Evolutionary conservation across 805 yeast genomes (phyloP), one percentile per base, ranked within the genome.

Genomic region (Spathaspora arborariae): DNA sequence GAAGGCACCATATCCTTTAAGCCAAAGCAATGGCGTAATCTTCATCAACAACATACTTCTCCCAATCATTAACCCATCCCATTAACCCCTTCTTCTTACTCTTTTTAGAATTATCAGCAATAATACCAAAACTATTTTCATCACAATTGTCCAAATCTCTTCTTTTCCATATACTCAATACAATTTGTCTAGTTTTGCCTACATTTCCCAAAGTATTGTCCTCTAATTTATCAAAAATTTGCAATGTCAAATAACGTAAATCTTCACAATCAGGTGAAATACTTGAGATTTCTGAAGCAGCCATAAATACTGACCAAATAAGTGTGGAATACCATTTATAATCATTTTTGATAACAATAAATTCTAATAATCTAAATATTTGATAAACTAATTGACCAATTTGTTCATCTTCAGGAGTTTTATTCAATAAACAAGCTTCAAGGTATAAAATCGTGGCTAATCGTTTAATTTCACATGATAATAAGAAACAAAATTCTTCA

Each of bases 281-380:
- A 8, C 51, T 44, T 6, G 63, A 57, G 13, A 65, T 63, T 46
- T 64, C 65, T 13, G 54, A 51, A n/a, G 59, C 55, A 20, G 55
- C 54, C 20, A 65, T 51, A 45, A 56, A 65, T 16, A 62, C 47
- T 3, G 65, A 48, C 70, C 70, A 65, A 11, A 64, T 44, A 26
- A 64, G 50, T n/a, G 63, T 60, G 4, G 67, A 56, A 30, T 50
- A 55, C 68, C 68, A 64, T 45, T 57, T 57, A 45, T 55, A 61
- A 38, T 59, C 57, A 38, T 61, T 54, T 41, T 63, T 50, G 19
- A 64, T 44, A 13, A 65, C 54, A 15, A 65, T 53, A 41, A 52
- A 57, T 20, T 60, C 59, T 47, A 65, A 51, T 26, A 56, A 47
- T n/a, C 49, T 52, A 37, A 52, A 51, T 1, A 56, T 45, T 39